Evolutionary conservation across 2,329 filamentous ascomycete genomes (phyloP), one percentile per base, ranked within the genome.

Genomic region (Nemania sp.): DNA sequence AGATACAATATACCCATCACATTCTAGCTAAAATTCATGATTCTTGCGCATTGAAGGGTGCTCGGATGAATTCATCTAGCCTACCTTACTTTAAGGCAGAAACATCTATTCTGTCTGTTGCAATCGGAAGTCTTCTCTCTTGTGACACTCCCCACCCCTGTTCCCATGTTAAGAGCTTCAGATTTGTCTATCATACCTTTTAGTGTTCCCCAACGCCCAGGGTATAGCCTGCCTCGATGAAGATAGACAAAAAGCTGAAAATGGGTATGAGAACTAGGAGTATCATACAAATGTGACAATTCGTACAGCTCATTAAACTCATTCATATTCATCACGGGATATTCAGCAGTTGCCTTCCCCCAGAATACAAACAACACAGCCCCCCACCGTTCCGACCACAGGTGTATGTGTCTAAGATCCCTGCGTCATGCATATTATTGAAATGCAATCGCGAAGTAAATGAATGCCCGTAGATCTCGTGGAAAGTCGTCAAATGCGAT

Each of bases 231-330:
- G 26, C 28, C 42, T 28, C 5, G 31, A 57, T 50, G 46, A 36
- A 33, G 54, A 37, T 47, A 40, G 22, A 51, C 12, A 41, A 19
- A 51, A 51, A 44, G 24, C 15, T 5, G 26, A 33, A 51, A 39
- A 22, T n/a, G 31, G 20, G 17, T 11, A 51, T 42, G 40, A 19
- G 14, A 42, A 30, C 24, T 12, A 26, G 49, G 19, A 20, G 26
- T 49, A 52, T 54, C 54, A 40, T 54, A 57, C 43, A 51, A 47
- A 54, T 39, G 22, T 46, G 33, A 54, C 24, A 45, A 54, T 20
- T 20, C 36, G 48, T 43, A 40, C 19, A 43, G 23, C 33, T 47
- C 17, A 51, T n/a, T 42, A 33, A 12, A 33, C 47, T 54, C 37
- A 39, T 48, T 19, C 42, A 36, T 48, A 20, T 28, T 17, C 37